These are phyloP conservation scores for Fusarium sp. DNA, from an alignment of 2,329 filamentous ascomycete genomes.

Conservation along the genomic window DNA sequence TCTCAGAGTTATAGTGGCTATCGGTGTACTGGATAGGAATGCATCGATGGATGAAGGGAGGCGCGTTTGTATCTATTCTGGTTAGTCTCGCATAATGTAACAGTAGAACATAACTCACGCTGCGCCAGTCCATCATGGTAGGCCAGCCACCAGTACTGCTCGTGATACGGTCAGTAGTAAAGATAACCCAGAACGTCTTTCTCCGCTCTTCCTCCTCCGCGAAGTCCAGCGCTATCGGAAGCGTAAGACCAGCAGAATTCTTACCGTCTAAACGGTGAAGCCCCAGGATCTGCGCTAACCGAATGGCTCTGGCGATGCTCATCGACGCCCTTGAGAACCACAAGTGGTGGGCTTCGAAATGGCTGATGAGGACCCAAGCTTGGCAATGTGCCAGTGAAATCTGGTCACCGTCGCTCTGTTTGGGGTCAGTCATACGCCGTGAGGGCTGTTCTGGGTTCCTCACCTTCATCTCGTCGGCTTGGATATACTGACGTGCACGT, in stretches of 20 bases:
- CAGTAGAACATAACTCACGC: background rate
- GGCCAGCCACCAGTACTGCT: conserved; percentile 93
- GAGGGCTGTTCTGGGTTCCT: background rate
- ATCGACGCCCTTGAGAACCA: conserved; percentile 86
- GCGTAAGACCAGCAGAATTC: conserved; percentile 25
- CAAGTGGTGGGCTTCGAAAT: conserved; percentile 84
- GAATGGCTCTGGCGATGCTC: conserved; percentile 77
- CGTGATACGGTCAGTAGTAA: conserved; percentile 82
- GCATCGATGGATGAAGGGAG: conserved; percentile 23
- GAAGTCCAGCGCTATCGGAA: conserved; percentile 78
- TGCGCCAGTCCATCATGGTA: conserved; percentile 73
- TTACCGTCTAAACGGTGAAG: conserved; percentile 68
- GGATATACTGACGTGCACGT: conserved; percentile 82
- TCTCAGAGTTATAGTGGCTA: conserved; percentile 51
- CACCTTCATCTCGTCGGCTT: conserved; percentile 83
- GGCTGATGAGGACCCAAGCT: conserved; percentile 77
- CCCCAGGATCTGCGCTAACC: conserved; percentile 82
- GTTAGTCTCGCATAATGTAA: rapidly evolving
- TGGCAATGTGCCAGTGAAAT: conserved; percentile 70
- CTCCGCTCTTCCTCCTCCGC: conserved; percentile 78
- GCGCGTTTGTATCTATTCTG: conserved; percentile 7
- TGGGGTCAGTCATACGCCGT: conserved; percentile 66
- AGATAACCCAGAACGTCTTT: conserved; percentile 84
- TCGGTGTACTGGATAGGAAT: conserved; percentile 11
- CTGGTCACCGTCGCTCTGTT: conserved; percentile 62